A percentile compares a stretch with the other conserved stretches of the same genome.
Conservation (phyloP, 257 asterid species). For the Paulownia fortunei region DNA sequence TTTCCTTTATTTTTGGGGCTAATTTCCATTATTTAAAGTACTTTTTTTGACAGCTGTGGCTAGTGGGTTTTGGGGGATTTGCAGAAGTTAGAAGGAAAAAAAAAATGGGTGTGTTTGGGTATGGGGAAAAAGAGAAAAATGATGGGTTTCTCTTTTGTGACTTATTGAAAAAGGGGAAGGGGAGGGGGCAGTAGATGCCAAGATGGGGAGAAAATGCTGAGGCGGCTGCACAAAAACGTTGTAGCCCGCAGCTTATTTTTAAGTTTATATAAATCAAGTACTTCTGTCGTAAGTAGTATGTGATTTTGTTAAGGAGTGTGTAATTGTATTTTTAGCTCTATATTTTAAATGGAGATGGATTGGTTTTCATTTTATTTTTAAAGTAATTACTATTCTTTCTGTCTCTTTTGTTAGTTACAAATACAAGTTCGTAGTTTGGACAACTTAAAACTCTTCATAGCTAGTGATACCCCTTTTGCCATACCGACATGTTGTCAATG, state of each 20-base stretch:
- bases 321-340: conserved; percentile 20
- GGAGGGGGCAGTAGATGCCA: conserved; percentile 1
- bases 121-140: conserved; percentile 25
- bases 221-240: conserved; percentile 64
- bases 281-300: background rate
- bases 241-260: conserved; percentile 81
- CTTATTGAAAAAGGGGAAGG: conserved; percentile 1
- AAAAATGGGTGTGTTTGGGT: background rate
- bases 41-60: conserved; percentile 36
- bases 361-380: background rate
- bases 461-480: no score
- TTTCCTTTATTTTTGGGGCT: conserved; percentile 4
- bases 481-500: no score
- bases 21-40: background rate
- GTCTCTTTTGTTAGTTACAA: no score
- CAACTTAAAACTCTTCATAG: no score
- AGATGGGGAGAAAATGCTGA: conserved; percentile 52
- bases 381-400: background rate
- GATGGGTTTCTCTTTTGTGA: conserved; percentile 30
- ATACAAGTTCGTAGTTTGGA: no score
- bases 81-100: conserved; percentile 20
- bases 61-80: conserved; percentile 43
- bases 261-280: conserved; percentile 9
- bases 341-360: conserved; percentile 19
- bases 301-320: conserved; percentile 19